These are phyloP conservation scores for Coniochaeta hoffmannii DNA, from an alignment of 2,329 filamentous ascomycete genomes.

Conservation along the genomic window DNA sequence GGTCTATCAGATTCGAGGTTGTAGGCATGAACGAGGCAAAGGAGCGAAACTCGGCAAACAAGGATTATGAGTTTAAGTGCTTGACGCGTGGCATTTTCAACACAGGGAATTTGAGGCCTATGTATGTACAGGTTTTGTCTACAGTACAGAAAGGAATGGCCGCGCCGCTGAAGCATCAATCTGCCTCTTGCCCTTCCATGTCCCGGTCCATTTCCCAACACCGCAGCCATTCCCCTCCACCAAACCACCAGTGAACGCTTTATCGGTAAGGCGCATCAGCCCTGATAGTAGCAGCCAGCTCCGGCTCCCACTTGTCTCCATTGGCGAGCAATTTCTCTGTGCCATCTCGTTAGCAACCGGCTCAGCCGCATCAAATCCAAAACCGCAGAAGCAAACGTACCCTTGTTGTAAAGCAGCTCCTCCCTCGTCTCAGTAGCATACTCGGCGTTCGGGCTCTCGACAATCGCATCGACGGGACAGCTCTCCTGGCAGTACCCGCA, in stretches of 20 bases:
- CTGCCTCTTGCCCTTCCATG: not conserved
- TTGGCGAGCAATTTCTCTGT: slow-evolving; percentile 78
- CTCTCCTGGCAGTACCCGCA: slow-evolving; percentile 99
- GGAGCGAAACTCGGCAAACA: not conserved
- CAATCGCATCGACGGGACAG: slow-evolving; percentile 91
- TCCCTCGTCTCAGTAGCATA: slow-evolving; percentile 67
- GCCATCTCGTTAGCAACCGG: slow-evolving; percentile 14
- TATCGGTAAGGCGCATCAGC: slow-evolving; percentile 91
- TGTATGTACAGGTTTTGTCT: slow-evolving; percentile 1
- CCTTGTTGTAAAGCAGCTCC: slow-evolving; percentile 96
- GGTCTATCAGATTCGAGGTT: not conserved
- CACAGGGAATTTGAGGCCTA: not conserved
- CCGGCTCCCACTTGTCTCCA: slow-evolving; percentile 96
- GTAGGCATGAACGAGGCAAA: not conserved
- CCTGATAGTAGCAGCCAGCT: slow-evolving; percentile 83
- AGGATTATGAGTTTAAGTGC: not conserved
- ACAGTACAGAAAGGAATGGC: not conserved
- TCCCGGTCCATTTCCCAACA: not conserved
- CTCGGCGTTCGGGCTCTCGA: slow-evolving; percentile 56
- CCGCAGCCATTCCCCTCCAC: not conserved
- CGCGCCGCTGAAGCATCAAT: not conserved
- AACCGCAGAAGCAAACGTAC: slow-evolving; percentile 21
- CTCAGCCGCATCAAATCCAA: not conserved
- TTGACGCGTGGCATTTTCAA: not conserved
- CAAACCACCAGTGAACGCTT: slow-evolving; percentile 13